Percentiles rank a stretch among this genome's conserved stretches.
These are phyloP conservation scores for Clonostachys chloroleuca DNA, from an alignment of 2,329 filamentous ascomycete species.

Conservation along the genomic window DNA sequence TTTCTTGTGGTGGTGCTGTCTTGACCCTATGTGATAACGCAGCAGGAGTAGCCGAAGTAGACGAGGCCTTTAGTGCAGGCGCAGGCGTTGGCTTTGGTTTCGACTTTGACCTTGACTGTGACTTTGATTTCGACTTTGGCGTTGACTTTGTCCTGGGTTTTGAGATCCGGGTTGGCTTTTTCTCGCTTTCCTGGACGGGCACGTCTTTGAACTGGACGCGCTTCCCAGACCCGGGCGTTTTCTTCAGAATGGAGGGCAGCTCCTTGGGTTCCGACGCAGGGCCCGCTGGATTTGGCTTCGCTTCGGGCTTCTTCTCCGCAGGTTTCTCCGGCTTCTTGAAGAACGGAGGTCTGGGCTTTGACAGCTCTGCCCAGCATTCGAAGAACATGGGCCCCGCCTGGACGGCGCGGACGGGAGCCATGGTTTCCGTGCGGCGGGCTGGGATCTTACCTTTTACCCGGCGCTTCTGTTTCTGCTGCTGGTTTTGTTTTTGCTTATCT, in stretches of 20 bases:
- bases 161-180: too few species aligned
- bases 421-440: constrained; percentile 9
- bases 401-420: constrained; percentile 42
- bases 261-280: too few species aligned
- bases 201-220: too few species aligned
- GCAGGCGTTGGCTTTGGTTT: neutral
- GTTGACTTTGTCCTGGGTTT: neutral
- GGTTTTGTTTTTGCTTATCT: neutral
- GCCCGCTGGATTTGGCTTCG: neutral
- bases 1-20: neutral
- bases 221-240: too few species aligned
- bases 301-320: neutral
- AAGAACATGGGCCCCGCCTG: constrained; percentile 57
- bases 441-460: constrained; percentile 2
- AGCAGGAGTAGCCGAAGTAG: too few species aligned
- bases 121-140: neutral
- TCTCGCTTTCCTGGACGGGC: too few species aligned
- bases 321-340: neutral
- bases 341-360: neutral
- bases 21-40: neutral
- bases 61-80: too few species aligned
- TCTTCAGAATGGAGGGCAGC: too few species aligned
- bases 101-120: neutral
- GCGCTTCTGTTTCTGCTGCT: neutral
- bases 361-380: constrained; percentile 59